Conservation (phyloP, 2,329 filamentous ascomycete genomes). For the Clarireedia paspali region DNA sequence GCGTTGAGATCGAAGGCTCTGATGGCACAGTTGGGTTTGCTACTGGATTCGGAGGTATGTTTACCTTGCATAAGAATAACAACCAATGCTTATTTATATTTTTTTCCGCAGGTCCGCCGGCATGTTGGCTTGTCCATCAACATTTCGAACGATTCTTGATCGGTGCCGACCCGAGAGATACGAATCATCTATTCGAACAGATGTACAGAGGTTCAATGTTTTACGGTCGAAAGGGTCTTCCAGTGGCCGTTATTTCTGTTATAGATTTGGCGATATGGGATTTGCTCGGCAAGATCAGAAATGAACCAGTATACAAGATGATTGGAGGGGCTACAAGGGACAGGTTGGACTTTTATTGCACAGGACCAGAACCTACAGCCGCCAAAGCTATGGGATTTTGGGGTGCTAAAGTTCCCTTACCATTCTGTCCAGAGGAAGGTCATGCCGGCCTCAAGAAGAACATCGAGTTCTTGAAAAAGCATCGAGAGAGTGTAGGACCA, state of each 20-base stretch:
- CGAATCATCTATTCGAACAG: slow-evolving; percentile 87
- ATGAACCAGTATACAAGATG: slow-evolving; percentile 89
- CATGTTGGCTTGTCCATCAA: slow-evolving; percentile 88
- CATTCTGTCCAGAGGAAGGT: slow-evolving; percentile 84
- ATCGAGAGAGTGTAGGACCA: slow-evolving; percentile 76
- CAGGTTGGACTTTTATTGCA: slow-evolving; percentile 88
- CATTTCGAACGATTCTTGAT: slow-evolving; percentile 91
- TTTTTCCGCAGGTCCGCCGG: slow-evolving; percentile 58
- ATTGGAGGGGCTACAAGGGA: slow-evolving; percentile 86
- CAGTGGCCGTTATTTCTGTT: slow-evolving; percentile 85
- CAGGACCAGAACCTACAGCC: slow-evolving; percentile 72
- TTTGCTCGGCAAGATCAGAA: slow-evolving; percentile 80
- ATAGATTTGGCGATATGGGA: slow-evolving; percentile 94
- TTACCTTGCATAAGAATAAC: background rate
- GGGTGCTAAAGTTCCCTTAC: slow-evolving; percentile 83
- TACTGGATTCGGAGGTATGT: slow-evolving; percentile 74
- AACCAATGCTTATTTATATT: slow-evolving; percentile 5
- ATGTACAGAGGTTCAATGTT: slow-evolving; percentile 97
- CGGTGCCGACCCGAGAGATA: slow-evolving; percentile 82
- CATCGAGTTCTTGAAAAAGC: slow-evolving; percentile 77
- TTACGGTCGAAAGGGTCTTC: slow-evolving; percentile 88
- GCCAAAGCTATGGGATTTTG: slow-evolving; percentile 84
- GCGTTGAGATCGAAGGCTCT: slow-evolving; percentile 78
- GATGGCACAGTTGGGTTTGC: slow-evolving; percentile 93
- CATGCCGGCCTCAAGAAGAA: slow-evolving; percentile 78